Base-by-base conservation (phyloP, 1,139 yeast genomes). In the Nakaseomyces bracarensis region DNA sequence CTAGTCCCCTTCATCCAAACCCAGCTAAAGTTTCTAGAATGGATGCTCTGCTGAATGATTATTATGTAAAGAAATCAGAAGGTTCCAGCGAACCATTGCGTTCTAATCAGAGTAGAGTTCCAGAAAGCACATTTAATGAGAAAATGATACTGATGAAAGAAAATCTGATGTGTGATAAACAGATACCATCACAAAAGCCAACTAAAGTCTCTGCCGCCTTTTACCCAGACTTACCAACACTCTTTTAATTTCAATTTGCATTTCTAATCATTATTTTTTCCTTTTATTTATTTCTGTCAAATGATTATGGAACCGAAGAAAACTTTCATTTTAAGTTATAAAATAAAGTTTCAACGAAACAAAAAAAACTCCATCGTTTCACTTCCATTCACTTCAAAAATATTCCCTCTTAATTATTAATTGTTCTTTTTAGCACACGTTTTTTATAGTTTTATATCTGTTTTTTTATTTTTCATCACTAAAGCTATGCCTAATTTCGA, bases 1-100 rank as follows among this genome's bases (percentile, higher is more conserved):
- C 57, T 1, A 49, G 44, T 44, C 47, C 46, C 18, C 37, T 39
- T 33, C 31, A 40, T 21, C 40, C 28, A 15, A 41, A 42, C 13
- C 25, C 25, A 22, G 10, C 29, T 5, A 30, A 30, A 11, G 34
- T 9, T 3, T 30, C 34, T 2, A 20, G 36, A 11, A 33, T 33
- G 36, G 36, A 33, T 33, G 25, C 36, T 10, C n/a, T 33, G 16
- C 18, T 33, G 26, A 20, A 33, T 21, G 36, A 33, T 18, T 33
- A 33, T n/a, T 33, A 33, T 16, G 19, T 11, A 7, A 27, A 43
- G 22, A 39, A 19, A 19, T 30, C 34, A 11, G 34, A 30, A 15
- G 34, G 34, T 8, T 4, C 22, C 7, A 14, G n/a, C n/a, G n/a
- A n/a, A n/a, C n/a, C n/a, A n/a, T n/a, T n/a, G n/a, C n/a, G 31